These are phyloP conservation scores for Sarocladiaceae sp. DNA, from an alignment of 2,329 filamentous ascomycete species.

Conservation along the genomic window DNA sequence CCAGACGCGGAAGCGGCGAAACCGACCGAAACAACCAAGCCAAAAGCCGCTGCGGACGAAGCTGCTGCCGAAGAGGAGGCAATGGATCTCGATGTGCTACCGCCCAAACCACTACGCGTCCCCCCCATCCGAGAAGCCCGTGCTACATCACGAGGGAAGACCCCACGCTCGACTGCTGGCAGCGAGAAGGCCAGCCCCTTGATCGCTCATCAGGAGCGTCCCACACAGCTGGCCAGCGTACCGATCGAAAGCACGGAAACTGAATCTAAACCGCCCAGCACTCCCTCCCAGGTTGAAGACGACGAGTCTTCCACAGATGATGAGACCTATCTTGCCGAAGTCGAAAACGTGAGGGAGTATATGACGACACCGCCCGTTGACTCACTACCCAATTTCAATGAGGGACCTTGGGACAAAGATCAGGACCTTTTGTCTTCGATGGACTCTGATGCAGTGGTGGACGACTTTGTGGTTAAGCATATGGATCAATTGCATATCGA, in stretches of 20 bases:
- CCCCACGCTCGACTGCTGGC: not conserved
- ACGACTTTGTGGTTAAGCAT: conserved; percentile 39
- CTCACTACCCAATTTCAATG: conserved; percentile 41
- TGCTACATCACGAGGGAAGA: conserved; percentile 2
- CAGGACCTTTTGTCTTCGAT: conserved; percentile 36
- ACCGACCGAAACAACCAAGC: not conserved
- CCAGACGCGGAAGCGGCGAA: not conserved
- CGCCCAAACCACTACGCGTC: not conserved
- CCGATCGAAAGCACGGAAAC: conserved; percentile 22
- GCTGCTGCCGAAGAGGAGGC: not conserved
- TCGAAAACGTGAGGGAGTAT: conserved; percentile 42
- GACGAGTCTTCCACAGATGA: conserved; percentile 44
- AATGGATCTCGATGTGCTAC: not conserved
- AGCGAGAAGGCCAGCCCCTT: conserved; percentile 1
- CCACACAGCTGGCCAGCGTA: conserved; percentile 8
- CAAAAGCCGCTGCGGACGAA: not conserved
- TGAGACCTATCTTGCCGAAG: conserved; percentile 27
- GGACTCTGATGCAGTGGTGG: conserved; percentile 31
- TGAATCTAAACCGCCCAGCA: conserved; percentile 34
- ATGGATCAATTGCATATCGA: conserved; percentile 35
- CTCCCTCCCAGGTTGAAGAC: conserved; percentile 41
- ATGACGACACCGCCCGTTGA: conserved; percentile 50
- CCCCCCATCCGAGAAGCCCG: not conserved
- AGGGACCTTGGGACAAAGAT: conserved; percentile 43
- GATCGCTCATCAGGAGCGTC: conserved; percentile 3